These are phyloP conservation scores for Cornus florida DNA, from an alignment of 148 eudicot species.

Conservation along the genomic window DNA sequence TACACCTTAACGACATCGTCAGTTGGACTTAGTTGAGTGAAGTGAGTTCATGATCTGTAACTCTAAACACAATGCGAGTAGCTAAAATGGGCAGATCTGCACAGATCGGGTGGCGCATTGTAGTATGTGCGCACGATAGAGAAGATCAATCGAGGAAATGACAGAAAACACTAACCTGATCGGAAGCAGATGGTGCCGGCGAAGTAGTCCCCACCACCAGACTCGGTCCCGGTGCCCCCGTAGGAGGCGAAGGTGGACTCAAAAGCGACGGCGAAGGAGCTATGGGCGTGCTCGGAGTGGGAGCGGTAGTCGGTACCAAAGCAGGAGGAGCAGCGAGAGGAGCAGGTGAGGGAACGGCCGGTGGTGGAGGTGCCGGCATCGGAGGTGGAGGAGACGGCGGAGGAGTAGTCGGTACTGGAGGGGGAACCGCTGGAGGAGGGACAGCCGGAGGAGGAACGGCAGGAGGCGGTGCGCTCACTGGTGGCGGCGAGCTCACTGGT, in stretches of 20 bases:
- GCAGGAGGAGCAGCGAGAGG: constrained; percentile 25
- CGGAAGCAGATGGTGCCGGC: constrained; percentile 50
- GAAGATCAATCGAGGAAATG: background rate
- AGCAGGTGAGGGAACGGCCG: constrained; percentile 15
- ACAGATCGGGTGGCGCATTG: background rate
- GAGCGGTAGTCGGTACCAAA: constrained; percentile 17
- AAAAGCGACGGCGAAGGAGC: constrained; percentile 42
- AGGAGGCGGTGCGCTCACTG: constrained; percentile 11
- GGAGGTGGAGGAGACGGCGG: constrained; percentile 30
- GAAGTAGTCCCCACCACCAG: background rate
- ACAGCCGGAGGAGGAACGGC: constrained; percentile 19
- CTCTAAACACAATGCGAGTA: background rate
- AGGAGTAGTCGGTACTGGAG: constrained; percentile 22
- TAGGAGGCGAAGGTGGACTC: constrained; percentile 67
- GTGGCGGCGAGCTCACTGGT: constrained; percentile 10
- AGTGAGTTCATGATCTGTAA: background rate
- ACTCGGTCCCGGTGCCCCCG: constrained; percentile 52
- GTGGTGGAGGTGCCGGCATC: constrained; percentile 21
- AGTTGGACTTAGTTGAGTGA: background rate
- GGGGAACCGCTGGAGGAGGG: constrained; percentile 31
- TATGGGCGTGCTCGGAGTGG: constrained; percentile 5
- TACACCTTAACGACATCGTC: background rate
- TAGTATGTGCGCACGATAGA: background rate
- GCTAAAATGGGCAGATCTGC: constrained; percentile 7
- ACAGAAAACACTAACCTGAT: constrained; percentile 28